Conservation (phyloP, 2,329 filamentous ascomycete genomes). For the Claviceps africana region DNA sequence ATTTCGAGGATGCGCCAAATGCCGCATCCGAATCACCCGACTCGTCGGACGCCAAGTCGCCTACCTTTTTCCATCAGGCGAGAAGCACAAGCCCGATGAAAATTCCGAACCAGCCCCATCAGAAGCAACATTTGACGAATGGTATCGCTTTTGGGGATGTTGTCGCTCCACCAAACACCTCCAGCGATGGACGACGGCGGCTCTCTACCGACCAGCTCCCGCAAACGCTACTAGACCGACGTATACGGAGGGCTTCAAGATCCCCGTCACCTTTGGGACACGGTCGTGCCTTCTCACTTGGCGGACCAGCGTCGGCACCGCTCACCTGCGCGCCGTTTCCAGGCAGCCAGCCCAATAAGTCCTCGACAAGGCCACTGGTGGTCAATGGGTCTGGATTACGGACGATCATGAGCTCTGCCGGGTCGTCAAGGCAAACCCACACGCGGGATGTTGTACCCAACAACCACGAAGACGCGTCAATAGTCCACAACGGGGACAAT, state of each 20-base stretch:
- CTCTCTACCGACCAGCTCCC: conserved; percentile 40
- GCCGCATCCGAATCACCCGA: conserved; percentile 30
- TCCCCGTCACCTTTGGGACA: conserved; percentile 44
- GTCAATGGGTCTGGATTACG: conserved; percentile 35
- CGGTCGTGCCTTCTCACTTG: conserved; percentile 28
- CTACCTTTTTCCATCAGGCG: conserved; percentile 13
- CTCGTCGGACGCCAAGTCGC: conserved; percentile 29
- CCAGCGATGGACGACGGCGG: conserved; percentile 27
- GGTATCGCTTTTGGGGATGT: conserved; percentile 36
- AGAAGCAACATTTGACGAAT: conserved; percentile 17
- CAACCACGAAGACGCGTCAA: conserved; percentile 11
- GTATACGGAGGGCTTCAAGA: conserved; percentile 38
- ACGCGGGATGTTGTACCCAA: background rate
- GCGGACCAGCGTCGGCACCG: conserved; percentile 26
- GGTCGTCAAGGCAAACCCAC: conserved; percentile 10
- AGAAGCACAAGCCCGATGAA: conserved; percentile 16
- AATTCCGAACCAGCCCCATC: conserved; percentile 9
- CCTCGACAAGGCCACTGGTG: conserved; percentile 32
- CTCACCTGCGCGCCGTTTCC: conserved; percentile 23
- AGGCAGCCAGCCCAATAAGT: conserved; percentile 18
- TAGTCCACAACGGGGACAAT: conserved; percentile 12
- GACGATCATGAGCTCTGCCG: conserved; percentile 12
- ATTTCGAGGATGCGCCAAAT: conserved; percentile 31
- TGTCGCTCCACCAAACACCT: conserved; percentile 18
- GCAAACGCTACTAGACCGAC: conserved; percentile 37